Evolutionary conservation across 495 filamentous ascomycete species (phyloP), one percentile per base, ranked within the genome.

Genomic region (Talaromyces wortmannii): DNA sequence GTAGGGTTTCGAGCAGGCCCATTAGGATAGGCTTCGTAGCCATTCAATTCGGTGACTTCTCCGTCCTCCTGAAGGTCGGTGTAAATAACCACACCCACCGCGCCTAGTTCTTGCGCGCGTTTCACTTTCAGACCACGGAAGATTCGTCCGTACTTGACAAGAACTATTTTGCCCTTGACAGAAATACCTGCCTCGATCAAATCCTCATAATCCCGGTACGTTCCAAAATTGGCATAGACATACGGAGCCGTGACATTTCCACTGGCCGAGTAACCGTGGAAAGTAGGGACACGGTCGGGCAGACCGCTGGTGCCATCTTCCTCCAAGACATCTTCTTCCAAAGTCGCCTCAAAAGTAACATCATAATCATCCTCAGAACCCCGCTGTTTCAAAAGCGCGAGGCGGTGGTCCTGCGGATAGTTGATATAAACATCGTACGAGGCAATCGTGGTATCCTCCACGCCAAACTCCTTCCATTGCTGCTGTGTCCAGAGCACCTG

Each of bases 111-210:
- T 62, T 95, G 86, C 12, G 94, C 92, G 43, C 90, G 82, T 75
- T 95, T 96, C 50, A 97, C 83, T 68, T 97, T 98, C 57, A 97
- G 73, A 1, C 91, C 94, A 45, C 95, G 80, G 73, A 97, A 97
- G 52, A 91, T 85, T 13, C 77, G 72, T 6, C 94, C 92, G 67
- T 97, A 97, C 61, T 89, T 91, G 51, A 81, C 83, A 54, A 98
- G 77, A 8, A 89, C 91, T 57, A 96, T 90, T 67, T 96, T 96
- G 23, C 91, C 92, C 54, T 83, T 64, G 32, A 97, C 72, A 52
- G 78, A 83, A 31, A 97, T 70, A 57, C 90, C 89, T 13, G 88
- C 85, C 42, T 84, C 79, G 18, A 85, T 59, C 32, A 98, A 78
- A 58, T 95, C 92, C 58, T 95, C 85, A 56, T 84, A 98, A 61